Conservation (phyloP, 345 rosid genomes). For the Arabidopsis thaliana region TAIR10.1 NC_003070.9:2237501-2238000, state of each 20-base stretch:
- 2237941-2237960: conserved; percentile 38
- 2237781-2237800: conserved; percentile 4
- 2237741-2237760: conserved; percentile 44
- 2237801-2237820: conserved; percentile 19
- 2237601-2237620: too few species aligned
- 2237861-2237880: background rate
- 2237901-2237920: conserved; percentile 33
- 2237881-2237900: conserved; percentile 17
- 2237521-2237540: conserved; percentile 11
- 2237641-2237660: conserved; percentile 2
- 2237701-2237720: conserved; percentile 45
- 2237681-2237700: conserved; percentile 15
- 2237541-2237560: background rate
- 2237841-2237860: conserved; percentile 30
- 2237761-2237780: conserved; percentile 30
- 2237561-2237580: conserved; percentile 13
- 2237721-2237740: conserved; percentile 40
- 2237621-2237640: background rate
- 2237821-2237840: conserved; percentile 29
- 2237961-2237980: conserved; percentile 25
- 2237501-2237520: conserved; percentile 4
- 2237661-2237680: conserved; percentile 31
- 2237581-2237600: background rate
- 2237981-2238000: background rate
- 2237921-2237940: background rate